Evolutionary conservation across 2,329 filamentous ascomycete species (phyloP).

Genomic region (Aspergillus sp.): DNA sequence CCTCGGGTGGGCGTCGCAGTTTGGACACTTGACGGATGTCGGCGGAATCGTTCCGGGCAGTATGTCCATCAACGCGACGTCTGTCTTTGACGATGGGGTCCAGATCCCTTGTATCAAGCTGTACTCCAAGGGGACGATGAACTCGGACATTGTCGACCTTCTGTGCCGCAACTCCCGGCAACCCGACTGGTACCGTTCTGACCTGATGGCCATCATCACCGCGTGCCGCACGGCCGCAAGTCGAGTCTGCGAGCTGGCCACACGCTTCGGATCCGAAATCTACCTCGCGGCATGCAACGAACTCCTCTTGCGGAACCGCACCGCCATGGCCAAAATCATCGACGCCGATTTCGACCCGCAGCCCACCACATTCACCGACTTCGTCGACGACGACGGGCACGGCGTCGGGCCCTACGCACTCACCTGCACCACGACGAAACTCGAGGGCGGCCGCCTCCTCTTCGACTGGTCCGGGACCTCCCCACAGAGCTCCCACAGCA

Average conservation of each 20-base stretch:
- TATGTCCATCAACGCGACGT: constrained; percentile 55
- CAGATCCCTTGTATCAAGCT: constrained; percentile 57
- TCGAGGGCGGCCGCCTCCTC: constrained; percentile 44
- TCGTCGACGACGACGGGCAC: constrained; percentile 55
- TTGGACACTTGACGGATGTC: constrained; percentile 54
- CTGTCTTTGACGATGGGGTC: constrained; percentile 55
- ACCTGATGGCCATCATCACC: constrained; percentile 53
- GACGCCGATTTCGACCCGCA: constrained; percentile 51
- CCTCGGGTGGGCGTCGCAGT: constrained; percentile 56
- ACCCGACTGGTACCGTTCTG: constrained; percentile 55
- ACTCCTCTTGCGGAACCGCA: constrained; percentile 50
- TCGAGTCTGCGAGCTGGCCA: constrained; percentile 51
- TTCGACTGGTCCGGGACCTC: constrained; percentile 57
- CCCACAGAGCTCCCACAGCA: constrained; percentile 51
- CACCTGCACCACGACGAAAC: constrained; percentile 53
- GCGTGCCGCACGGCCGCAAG: constrained; percentile 52
- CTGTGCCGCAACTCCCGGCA: constrained; percentile 55
- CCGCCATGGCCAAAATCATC: constrained; percentile 52
- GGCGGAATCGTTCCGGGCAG: constrained; percentile 55
- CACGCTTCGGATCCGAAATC: constrained; percentile 50
- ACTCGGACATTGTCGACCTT: constrained; percentile 49
- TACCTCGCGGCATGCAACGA: constrained; percentile 53
- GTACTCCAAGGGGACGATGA: constrained; percentile 50
- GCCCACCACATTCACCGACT: constrained; percentile 53
- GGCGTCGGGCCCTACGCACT: constrained; percentile 53